Base-by-base conservation (phyloP, 2,329 filamentous ascomycete genomes). In the Ophiocordyceps robertsii region DNA sequence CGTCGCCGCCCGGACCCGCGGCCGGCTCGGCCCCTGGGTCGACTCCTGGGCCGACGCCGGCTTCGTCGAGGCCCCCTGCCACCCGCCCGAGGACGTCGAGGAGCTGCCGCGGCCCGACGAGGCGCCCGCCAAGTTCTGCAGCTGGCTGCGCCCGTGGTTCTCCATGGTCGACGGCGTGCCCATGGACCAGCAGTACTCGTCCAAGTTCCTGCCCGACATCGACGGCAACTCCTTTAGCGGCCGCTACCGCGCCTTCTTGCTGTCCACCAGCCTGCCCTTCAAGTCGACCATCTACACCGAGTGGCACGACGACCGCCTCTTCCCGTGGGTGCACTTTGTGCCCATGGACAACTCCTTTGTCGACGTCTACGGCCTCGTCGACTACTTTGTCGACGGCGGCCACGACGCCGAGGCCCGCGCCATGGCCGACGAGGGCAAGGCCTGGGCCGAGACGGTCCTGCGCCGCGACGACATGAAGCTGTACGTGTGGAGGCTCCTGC, bases 281-380 rank as follows among this genome's bases (percentile, higher is more conserved):
- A 87, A 87, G 61, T 72, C 77, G 11, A 85, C 82, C 3, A 69
- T 86, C 37, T 87, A 82, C 56, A 65, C 73, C 8, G 83, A 87
- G 56, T 87, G 83, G 83, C 82, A 86, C 55, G 82, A 86, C 55
- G 70, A 74, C 37, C 69, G 82, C 7, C 65, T 87, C 0, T 62
- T 76, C 12, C 74, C 80, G 0, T 88, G 82, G 82, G 65, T 73
- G 47, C 83, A 87, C 59, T 87, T 83, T 51, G 74, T 80, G 1
- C 82, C 83, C 2, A 69, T 87, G 52, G 79, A 84, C 56, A 82
- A 82, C 52, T 73, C 73, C 2, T 82, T 77, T 45, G 65, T 73
- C 41, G 83, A 86, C 39, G 55, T 85, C 10, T 84, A 82, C 50
- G 70, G 70, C 10, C 67, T 80, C 12, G 60, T 84, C 51, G 73